Percentiles rank a stretch among this genome's conserved stretches.
Conservation (phyloP, 345 rosid species). For the Dipteronia dyeriana region DNA sequence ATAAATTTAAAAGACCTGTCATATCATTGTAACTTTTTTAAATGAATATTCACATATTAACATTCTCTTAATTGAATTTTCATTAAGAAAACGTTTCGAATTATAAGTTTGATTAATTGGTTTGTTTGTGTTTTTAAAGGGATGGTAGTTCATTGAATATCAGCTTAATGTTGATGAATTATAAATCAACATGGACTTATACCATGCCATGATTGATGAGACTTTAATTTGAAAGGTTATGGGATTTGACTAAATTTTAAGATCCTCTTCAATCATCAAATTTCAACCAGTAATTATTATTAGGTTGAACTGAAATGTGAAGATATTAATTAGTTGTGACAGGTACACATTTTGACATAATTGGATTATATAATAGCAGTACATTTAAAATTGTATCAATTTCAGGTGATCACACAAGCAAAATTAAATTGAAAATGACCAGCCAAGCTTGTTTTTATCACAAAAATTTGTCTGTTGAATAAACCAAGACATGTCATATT, state of each 20-base stretch:
- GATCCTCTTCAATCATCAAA: background rate
- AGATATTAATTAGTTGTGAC: too few relatives aligned
- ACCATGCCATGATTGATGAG: background rate
- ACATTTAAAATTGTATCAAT: background rate
- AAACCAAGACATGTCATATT: background rate
- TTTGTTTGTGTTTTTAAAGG: background rate
- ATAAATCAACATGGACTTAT: background rate
- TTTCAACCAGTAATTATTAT: background rate
- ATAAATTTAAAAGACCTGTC: background rate
- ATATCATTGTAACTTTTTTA: too few relatives aligned
- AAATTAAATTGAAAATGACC: background rate
- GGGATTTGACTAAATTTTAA: background rate
- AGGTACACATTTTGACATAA: too few relatives aligned
- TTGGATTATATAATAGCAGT: background rate
- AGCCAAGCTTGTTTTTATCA: background rate
- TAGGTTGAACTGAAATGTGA: too few relatives aligned
- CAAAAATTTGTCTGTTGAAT: background rate
- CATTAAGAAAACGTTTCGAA: too few relatives aligned
- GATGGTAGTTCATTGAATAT: background rate
- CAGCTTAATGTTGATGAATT: background rate
- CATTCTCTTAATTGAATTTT: background rate
- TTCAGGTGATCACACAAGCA: background rate
- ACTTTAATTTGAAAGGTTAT: background rate
- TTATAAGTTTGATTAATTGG: too few relatives aligned
- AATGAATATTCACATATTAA: too few relatives aligned